phyloP scores from a whole-genome alignment of 2,329 filamentous ascomycete genomes.

The Ampelomyces quisqualis region DNA sequence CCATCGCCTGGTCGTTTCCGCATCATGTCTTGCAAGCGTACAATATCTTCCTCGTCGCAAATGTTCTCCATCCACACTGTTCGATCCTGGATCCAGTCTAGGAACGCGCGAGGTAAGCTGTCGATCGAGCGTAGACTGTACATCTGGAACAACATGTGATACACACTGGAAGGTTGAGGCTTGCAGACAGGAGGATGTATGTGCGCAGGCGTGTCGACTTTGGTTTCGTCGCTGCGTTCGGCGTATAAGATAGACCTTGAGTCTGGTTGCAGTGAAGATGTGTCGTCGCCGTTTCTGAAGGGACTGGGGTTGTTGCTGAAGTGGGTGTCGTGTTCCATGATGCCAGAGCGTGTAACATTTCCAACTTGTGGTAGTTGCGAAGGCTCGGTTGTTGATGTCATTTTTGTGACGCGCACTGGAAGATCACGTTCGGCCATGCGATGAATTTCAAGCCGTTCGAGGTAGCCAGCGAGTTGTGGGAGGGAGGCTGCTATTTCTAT shows the following conservation, averaged over 20 bases:
- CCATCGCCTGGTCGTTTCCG: conserved; percentile 9
- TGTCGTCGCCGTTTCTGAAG: not conserved
- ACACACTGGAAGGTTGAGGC: conserved; percentile 11
- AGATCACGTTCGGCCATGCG: not conserved
- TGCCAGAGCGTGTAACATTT: not conserved
- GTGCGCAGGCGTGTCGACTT: not conserved
- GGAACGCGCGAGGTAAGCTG: conserved; percentile 13
- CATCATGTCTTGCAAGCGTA: conserved; percentile 14
- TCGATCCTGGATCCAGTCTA: conserved; percentile 17
- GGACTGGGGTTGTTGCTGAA: not conserved
- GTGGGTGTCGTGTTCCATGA: not conserved
- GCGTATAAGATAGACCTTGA: too few relatives aligned
- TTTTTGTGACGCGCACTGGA: not conserved
- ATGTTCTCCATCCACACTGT: conserved; percentile 19
- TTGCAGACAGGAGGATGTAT: not conserved
- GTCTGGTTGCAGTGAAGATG: too few relatives aligned
- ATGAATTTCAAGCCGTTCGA: conserved; percentile 7
- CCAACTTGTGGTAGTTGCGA: not conserved
- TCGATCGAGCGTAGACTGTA: conserved; percentile 13
- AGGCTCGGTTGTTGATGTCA: not conserved
- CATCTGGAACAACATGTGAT: conserved; percentile 25
- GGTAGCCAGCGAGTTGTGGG: conserved; percentile 26
- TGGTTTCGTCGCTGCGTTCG: too few relatives aligned
- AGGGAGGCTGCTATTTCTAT: conserved; percentile 28
- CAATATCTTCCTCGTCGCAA: conserved; percentile 13